phyloP scores from a whole-genome alignment of 352 stramenopile genomes.

The Phytophthora quininea region DNA sequence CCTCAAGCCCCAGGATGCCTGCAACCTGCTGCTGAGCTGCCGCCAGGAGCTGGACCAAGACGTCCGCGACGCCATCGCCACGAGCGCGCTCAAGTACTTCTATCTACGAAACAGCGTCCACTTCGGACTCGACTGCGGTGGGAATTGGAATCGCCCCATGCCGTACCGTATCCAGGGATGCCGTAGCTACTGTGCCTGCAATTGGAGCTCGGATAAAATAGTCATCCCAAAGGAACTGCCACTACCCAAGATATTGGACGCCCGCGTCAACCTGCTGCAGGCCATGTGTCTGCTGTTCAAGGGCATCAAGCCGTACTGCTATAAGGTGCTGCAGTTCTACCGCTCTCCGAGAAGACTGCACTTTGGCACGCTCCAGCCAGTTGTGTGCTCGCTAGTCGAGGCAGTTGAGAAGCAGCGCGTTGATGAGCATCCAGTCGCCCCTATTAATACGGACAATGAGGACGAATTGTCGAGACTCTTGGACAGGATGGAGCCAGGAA shows the following conservation, averaged over 20 bases:
- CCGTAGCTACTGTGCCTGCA: conserved; percentile 6
- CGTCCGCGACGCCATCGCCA: conserved; percentile 7
- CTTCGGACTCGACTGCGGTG: conserved; percentile 3
- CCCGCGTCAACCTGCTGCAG: background rate
- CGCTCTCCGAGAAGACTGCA: background rate
- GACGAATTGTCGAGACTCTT: conserved; percentile 7
- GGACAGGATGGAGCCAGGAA: conserved; percentile 3
- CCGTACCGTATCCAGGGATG: background rate
- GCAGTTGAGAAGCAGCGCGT: conserved; percentile 2
- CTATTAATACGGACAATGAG: conserved; percentile 7
- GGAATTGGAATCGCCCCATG: conserved; percentile 10
- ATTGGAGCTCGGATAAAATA: background rate
- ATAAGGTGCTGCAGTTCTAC: conserved; percentile 2
- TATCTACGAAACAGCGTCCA: conserved; percentile 1
- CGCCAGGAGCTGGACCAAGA: conserved; percentile 2
- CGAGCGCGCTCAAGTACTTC: conserved; percentile 3
- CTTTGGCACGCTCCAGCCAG: conserved; percentile 3
- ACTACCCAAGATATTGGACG: conserved; percentile 8
- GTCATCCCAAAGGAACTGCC: background rate
- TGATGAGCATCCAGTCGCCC: background rate
- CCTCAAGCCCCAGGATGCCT: background rate
- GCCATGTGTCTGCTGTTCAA: background rate
- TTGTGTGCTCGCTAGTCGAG: conserved; percentile 13
- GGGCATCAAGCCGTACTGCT: background rate
- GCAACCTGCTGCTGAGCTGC: conserved; percentile 6